These are phyloP conservation scores for Diplogelasinospora grovesii DNA, from an alignment of 495 filamentous ascomycete genomes.

Conservation along the genomic window DNA sequence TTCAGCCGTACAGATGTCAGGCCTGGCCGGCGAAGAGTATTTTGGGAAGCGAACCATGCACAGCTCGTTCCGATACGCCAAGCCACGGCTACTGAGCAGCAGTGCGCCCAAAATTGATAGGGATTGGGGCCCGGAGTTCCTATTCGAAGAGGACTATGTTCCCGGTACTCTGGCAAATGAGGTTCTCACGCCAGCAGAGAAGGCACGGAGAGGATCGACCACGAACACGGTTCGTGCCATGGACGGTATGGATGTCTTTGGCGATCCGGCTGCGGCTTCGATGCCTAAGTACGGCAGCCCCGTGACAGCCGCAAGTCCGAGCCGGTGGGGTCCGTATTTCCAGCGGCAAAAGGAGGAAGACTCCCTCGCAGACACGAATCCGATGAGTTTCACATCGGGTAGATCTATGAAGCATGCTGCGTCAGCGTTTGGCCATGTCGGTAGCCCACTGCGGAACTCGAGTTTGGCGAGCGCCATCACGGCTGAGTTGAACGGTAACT, in stretches of 20 bases:
- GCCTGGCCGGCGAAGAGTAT: conserved; percentile 53
- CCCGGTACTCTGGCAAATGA: conserved; percentile 76
- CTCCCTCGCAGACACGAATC: conserved; percentile 13
- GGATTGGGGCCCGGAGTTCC: conserved; percentile 79
- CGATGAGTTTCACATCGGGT: conserved; percentile 7
- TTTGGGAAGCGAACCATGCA: conserved; percentile 71
- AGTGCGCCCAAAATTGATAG: conserved; percentile 65
- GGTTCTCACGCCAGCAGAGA: conserved; percentile 85
- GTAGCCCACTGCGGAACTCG: conserved; percentile 90
- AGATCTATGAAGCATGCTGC: conserved; percentile 35
- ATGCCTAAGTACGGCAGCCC: conserved; percentile 73
- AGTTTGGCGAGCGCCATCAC: conserved; percentile 59
- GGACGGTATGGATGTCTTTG: conserved; percentile 55
- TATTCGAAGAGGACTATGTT: conserved; percentile 89
- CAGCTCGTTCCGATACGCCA: conserved; percentile 59
- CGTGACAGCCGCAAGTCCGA: conserved; percentile 64
- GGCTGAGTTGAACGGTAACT: conserved; percentile 44
- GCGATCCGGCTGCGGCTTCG: conserved; percentile 40
- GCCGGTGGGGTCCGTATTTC: conserved; percentile 81
- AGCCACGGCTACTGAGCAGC: conserved; percentile 69
- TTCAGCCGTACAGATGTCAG: conserved; percentile 23
- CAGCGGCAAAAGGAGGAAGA: conserved; percentile 70
- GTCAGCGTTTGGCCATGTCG: conserved; percentile 73
- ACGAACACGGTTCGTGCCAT: conserved; percentile 31
- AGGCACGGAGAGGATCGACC: conserved; percentile 68